Percentiles rank a stretch among this genome's conserved stretches.
phyloP scores from a whole-genome alignment of 176 grass and related monocot genomes.

The Oryza brachyantha region DNA sequence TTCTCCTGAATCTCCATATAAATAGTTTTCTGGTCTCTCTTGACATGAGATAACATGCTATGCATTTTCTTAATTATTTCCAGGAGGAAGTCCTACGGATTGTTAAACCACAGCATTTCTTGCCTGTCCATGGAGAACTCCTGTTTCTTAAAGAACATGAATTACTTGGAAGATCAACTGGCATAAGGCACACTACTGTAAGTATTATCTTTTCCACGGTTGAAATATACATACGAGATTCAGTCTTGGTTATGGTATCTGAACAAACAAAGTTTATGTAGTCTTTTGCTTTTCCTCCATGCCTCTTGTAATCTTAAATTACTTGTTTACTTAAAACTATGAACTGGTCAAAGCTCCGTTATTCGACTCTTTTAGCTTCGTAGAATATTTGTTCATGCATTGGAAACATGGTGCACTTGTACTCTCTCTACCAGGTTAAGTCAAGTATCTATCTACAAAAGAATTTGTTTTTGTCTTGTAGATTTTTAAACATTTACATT shows the following conservation, averaged over 20 bases:
- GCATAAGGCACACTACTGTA: slow-evolving; percentile 96
- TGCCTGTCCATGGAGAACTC: slow-evolving; percentile 97
- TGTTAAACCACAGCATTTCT: slow-evolving; percentile 98
- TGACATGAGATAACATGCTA: slow-evolving; percentile 4
- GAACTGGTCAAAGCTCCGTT: background rate
- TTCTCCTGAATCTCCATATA: background rate
- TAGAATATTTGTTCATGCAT: background rate
- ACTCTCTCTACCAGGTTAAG: slow-evolving; percentile 5
- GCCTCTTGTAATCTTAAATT: background rate
- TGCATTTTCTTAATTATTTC: slow-evolving; percentile 37
- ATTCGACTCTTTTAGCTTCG: background rate
- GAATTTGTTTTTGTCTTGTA: slow-evolving; percentile 21
- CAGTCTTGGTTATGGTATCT: background rate
- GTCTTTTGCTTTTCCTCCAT: background rate
- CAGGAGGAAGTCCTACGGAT: slow-evolving; percentile 98
- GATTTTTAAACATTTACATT: background rate
- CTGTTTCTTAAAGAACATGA: slow-evolving; percentile 97
- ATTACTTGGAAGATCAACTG: slow-evolving; percentile 93
- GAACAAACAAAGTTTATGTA: background rate
- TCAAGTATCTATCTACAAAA: slow-evolving; percentile 11
- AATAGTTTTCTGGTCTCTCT: slow-evolving; percentile 22
- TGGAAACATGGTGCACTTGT: background rate
- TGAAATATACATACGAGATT: background rate
- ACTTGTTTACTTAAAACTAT: background rate
- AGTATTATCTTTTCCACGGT: slow-evolving; percentile 34